Conservation (phyloP, 1,284 basidiomycete species). For the Amylostereum areolatum region DNA sequence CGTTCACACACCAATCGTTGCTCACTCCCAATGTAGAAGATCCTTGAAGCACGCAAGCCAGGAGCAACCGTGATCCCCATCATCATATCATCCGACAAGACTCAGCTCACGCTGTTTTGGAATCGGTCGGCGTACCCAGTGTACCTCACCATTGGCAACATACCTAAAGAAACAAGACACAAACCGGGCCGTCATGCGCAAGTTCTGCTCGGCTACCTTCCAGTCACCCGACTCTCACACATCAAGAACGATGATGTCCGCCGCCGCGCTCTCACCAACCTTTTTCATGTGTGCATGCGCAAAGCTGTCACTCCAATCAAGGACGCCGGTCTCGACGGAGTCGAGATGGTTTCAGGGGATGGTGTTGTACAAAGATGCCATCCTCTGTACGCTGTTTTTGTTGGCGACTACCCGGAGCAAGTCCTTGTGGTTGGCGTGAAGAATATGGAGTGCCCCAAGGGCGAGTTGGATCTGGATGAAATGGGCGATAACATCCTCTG, state of each 20-base stretch:
- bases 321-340: slow-evolving; percentile 19
- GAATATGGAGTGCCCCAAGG: slow-evolving; percentile 15
- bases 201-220: slow-evolving; percentile 34
- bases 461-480: slow-evolving; percentile 1
- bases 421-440: slow-evolving; percentile 15
- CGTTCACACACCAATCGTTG: background rate
- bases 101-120: too few relatives aligned
- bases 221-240: slow-evolving; percentile 25
- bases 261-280: slow-evolving; percentile 23
- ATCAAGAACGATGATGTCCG: slow-evolving; percentile 22
- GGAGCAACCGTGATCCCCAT: background rate
- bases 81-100: background rate
- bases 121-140: slow-evolving; percentile 31
- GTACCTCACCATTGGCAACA: slow-evolving; percentile 37
- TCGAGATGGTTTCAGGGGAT: slow-evolving; percentile 18
- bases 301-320: slow-evolving; percentile 23
- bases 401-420: slow-evolving; percentile 24
- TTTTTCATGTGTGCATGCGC: slow-evolving; percentile 31
- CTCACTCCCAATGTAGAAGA: background rate
- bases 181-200: slow-evolving; percentile 28
- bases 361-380: slow-evolving; percentile 17
- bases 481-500: background rate
- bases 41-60: background rate
- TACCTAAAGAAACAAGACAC: slow-evolving; percentile 32
- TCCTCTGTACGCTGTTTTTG: slow-evolving; percentile 20